Base-by-base conservation (phyloP, 768 basidiomycete genomes). In the Hericium rajendrae region DNA sequence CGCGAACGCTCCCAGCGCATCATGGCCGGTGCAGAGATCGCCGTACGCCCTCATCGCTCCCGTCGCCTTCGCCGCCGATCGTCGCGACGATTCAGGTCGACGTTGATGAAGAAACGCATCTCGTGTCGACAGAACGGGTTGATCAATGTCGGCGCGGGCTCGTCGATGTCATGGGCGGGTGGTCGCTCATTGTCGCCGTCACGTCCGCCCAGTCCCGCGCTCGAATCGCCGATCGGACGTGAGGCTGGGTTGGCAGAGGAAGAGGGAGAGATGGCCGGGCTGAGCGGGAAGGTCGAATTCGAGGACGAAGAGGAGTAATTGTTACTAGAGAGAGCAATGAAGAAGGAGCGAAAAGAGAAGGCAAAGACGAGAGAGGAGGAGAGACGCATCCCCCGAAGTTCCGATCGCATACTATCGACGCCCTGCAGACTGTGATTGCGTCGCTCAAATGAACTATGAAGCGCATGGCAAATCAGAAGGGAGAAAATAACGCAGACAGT, bases 1-100 rank as follows among this genome's bases (percentile, higher is more conserved):
- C 81, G 81, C 53, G 87, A 88, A 69, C 90, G 84, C 70, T 86
- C 86, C 16, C 75, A 79, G 64, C 84, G 80, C 67, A 70, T 92
- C 60, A 74, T 91, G 65, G 75, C 78, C 11, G 88, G 90, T 64
- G 79, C 88, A 41, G 90, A 91, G 69, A 72, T 78, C 59, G 88
- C 86, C 62, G 89, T 91, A 72, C 66, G 76, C 65, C 75, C 67
- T 55, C 62, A 4, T 22, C 22, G 22, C 22, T 22, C 22, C 22
- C 22, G 22, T 22, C 22, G 22, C 22, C 22, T 22, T 64, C 69
- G 13, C 67, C 68, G 6, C 66, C 72, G 16, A 55, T 59, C 32
- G 55, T 60, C 9, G 61, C 65, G 12, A 54, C 60, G 18, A 57
- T 62, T n/a, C 60, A 65, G 22, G 59, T 73, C 38, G 71, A 67